Evolutionary conservation across 108 stramenopile species (phyloP).

Genomic region (Discostella stelligeroides): DNA sequence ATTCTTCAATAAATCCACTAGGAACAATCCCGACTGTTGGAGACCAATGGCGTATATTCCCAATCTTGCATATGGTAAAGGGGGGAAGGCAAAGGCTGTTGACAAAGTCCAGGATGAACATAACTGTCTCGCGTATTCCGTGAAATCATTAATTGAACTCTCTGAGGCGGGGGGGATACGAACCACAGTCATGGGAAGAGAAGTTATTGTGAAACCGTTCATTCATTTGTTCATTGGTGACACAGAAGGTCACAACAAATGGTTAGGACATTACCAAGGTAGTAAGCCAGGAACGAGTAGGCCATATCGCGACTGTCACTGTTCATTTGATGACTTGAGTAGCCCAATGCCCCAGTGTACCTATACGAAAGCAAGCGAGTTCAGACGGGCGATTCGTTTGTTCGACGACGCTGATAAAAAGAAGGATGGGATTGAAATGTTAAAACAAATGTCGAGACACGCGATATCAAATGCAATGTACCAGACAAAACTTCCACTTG

Average conservation of each 20-base stretch:
- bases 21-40: not conserved
- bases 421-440: not conserved
- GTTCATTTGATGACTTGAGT: not conserved
- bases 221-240: constrained; percentile 9
- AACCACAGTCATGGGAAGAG: not conserved
- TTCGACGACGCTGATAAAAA: not conserved
- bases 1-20: not conserved
- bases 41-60: not conserved
- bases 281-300: not conserved
- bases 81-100: not conserved
- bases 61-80: not conserved
- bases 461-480: not conserved
- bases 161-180: not conserved
- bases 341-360: not conserved
- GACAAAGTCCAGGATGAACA: not conserved
- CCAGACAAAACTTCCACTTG: not conserved
- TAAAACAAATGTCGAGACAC: not conserved
- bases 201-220: not conserved
- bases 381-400: not conserved
- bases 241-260: not conserved
- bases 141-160: not conserved
- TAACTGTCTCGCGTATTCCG: not conserved
- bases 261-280: not conserved
- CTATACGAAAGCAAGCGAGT: not conserved
- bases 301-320: constrained; percentile 10